phyloP scores from a whole-genome alignment of 2,329 filamentous ascomycete species.

The Coniochaeta prunicola region DNA sequence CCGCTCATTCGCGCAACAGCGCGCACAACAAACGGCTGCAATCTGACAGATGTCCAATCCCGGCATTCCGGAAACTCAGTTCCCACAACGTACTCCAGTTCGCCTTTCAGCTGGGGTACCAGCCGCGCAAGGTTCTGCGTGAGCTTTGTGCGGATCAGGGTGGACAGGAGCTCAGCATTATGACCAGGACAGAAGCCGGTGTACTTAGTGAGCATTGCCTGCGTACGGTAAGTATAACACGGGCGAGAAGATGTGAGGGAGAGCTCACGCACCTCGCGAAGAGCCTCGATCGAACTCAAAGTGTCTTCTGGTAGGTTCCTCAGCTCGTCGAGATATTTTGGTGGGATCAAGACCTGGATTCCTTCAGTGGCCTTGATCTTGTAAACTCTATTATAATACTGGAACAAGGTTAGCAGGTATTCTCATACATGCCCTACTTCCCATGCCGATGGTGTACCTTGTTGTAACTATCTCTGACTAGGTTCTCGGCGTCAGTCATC shows the following conservation, averaged over 20 bases:
- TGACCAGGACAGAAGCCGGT: constrained; percentile 40
- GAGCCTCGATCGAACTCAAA: constrained; percentile 39
- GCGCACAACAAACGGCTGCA: constrained; percentile 44
- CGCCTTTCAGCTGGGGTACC: constrained; percentile 36
- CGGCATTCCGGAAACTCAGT: constrained; percentile 41
- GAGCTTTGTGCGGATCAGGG: constrained; percentile 37
- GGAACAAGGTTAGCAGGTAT: constrained; percentile 5
- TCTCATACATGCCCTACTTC: neutral
- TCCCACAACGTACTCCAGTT: constrained; percentile 36
- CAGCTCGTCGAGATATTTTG: constrained; percentile 35
- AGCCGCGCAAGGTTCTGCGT: constrained; percentile 40
- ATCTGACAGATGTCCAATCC: constrained; percentile 48
- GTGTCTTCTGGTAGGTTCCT: constrained; percentile 41
- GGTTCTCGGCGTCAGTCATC: constrained; percentile 41
- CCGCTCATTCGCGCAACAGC: constrained; percentile 47
- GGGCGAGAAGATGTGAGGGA: neutral
- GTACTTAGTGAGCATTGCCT: constrained; percentile 44
- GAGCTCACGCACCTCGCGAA: constrained; percentile 31
- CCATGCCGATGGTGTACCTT: constrained; percentile 26
- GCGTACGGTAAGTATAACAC: constrained; percentile 1
- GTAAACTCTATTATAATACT: constrained; percentile 43
- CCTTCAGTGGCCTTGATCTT: constrained; percentile 45
- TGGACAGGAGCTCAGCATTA: constrained; percentile 35
- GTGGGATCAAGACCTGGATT: constrained; percentile 37
- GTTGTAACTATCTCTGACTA: constrained; percentile 40